Conservation (phyloP, 345 rosid genomes). For the Gossypium stocksii region DNA sequence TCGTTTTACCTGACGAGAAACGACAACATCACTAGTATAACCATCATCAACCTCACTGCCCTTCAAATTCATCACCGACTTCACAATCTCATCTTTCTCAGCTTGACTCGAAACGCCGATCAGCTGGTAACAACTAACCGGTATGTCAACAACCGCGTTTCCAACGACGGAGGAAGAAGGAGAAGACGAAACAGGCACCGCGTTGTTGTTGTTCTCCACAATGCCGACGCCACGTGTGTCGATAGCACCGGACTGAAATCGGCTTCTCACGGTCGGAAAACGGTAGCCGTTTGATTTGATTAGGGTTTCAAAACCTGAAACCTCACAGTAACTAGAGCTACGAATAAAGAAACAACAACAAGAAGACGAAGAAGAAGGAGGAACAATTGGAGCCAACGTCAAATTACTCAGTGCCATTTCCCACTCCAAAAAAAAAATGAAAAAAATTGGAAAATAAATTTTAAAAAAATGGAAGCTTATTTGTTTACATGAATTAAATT, state of each 20-base stretch:
- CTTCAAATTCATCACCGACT: slow-evolving; percentile 71
- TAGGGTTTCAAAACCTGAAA: slow-evolving; percentile 15
- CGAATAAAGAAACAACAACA: slow-evolving; percentile 15
- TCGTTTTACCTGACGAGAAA: slow-evolving; percentile 72
- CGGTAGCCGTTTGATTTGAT: slow-evolving; percentile 10
- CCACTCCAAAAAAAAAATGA: not conserved
- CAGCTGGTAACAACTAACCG: slow-evolving; percentile 80
- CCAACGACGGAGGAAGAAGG: not conserved
- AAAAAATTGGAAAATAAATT: not conserved
- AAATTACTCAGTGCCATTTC: slow-evolving; percentile 30
- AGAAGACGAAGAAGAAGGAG: slow-evolving; percentile 26
- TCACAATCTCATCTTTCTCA: slow-evolving; percentile 93
- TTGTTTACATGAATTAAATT: not conserved
- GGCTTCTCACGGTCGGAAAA: slow-evolving; percentile 19
- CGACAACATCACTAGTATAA: slow-evolving; percentile 65
- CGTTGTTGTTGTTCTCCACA: slow-evolving; percentile 26
- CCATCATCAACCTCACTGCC: slow-evolving; percentile 80
- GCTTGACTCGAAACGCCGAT: slow-evolving; percentile 68
- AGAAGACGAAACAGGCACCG: slow-evolving; percentile 21
- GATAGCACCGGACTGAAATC: slow-evolving; percentile 35
- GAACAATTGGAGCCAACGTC: slow-evolving; percentile 17
- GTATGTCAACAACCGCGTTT: slow-evolving; percentile 45
- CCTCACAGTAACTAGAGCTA: slow-evolving; percentile 27
- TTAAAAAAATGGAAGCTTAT: not conserved
- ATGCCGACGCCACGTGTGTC: slow-evolving; percentile 47